Evolutionary conservation across 495 filamentous ascomycete genomes (phyloP).

Genomic region (Neohortaea acidophila): DNA sequence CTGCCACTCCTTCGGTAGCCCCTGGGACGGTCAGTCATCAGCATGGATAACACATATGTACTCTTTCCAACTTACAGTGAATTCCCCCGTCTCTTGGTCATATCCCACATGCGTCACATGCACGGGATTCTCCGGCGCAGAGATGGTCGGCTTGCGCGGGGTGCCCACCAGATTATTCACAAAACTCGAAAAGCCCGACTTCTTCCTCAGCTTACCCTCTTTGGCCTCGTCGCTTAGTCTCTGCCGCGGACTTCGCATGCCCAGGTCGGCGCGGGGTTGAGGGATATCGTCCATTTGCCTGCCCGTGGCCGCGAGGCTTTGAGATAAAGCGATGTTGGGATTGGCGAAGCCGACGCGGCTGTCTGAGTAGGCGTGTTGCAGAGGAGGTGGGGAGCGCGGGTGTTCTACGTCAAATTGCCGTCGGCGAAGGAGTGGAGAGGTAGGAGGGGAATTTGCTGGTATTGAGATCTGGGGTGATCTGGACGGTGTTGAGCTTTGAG

Average conservation of each 20-base stretch:
- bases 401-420: neutral
- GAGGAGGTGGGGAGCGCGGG: constrained; percentile 2
- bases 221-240: constrained; percentile 74
- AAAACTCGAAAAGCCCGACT: constrained; percentile 86
- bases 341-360: constrained; percentile 6
- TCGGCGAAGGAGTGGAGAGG: too few relatives aligned
- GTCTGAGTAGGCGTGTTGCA: neutral
- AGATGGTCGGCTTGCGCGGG: constrained; percentile 81
- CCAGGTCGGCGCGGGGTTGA: constrained; percentile 33
- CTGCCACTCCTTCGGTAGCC: constrained; percentile 96
- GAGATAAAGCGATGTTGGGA: constrained; percentile 7
- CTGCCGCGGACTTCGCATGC: constrained; percentile 43
- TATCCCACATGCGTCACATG: constrained; percentile 97
- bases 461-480: constrained; percentile 1
- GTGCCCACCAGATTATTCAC: constrained; percentile 86
- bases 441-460: too few relatives aligned
- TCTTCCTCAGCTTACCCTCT: constrained; percentile 51
- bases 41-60: neutral
- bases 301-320: constrained; percentile 15
- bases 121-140: constrained; percentile 88
- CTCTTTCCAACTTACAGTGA: constrained; percentile 52
- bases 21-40: constrained; percentile 33
- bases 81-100: constrained; percentile 91
- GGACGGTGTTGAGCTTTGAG: neutral
- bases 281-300: constrained; percentile 39